Evolutionary conservation across 2,329 filamentous ascomycete species (phyloP), one percentile per base, ranked within the genome.

Genomic region (Penicillium sp.): DNA sequence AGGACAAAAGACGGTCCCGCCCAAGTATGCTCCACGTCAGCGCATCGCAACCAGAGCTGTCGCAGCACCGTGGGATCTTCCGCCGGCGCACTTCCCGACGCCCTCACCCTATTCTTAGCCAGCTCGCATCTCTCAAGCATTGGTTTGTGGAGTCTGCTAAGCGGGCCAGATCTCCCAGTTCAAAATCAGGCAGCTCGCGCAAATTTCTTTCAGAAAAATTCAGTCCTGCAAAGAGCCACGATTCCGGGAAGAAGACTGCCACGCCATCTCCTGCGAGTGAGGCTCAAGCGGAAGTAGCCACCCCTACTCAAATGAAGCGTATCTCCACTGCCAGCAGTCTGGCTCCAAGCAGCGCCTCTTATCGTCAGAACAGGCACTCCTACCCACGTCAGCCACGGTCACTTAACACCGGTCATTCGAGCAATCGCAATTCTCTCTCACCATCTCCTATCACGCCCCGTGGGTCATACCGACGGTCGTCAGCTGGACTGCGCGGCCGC

Each of bases 21-120:
- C 90, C 91, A 45, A 96, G 92, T 66, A 95, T 92, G 63, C 83
- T 97, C 35, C 92, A 96, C 71, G 85, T 96, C 4, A 92, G 96
- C 41, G 90, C 90, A 14, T 84, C 81, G 41, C 88, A 89, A 65
- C 84, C 86, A 22, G 86, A 89, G 64, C 75, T 89, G 7, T 77
- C 88, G 15, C 79, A 81, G 43, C 78, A 78, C n/a, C 83, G 84
- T 64, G 82, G 83, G 37, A 82, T 86, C 63, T 81, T 83, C 31
- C 83, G 83, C 56, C 77, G 79, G 45, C 84, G 83, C 58, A 79
- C 81, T 45, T 76, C 80, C 54, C 83, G 84, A 42, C 84, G 83
- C 62, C 85, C 85, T 67, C 83, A 86, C 68, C 83, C 86, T 11
- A 84, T 90, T 59, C 83, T 90, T 59, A 86, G 86, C 66, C 88